These are phyloP conservation scores for Alternaria tenuissima DNA, from an alignment of 2,329 filamentous ascomycete species.

Conservation along the genomic window DNA sequence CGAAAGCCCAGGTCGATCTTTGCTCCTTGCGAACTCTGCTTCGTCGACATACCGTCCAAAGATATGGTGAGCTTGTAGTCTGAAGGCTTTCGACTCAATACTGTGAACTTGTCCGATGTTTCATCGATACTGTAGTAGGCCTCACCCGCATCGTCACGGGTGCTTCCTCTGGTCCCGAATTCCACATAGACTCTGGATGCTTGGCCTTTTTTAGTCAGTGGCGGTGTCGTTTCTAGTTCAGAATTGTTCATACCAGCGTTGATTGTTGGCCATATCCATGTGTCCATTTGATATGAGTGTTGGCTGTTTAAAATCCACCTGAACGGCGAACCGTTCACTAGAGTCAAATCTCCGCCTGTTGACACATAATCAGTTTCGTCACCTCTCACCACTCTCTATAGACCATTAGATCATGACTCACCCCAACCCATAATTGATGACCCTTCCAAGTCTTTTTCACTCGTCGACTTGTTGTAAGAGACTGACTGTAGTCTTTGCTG, in stretches of 20 bases:
- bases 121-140: slow-evolving; percentile 45
- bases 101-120: slow-evolving; percentile 41
- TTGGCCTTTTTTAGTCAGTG: slow-evolving; percentile 24
- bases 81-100: slow-evolving; percentile 42
- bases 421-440: slow-evolving; percentile 38
- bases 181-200: slow-evolving; percentile 44
- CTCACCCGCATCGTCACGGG: slow-evolving; percentile 46
- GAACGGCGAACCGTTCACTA: slow-evolving; percentile 54
- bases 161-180: slow-evolving; percentile 39
- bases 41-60: slow-evolving; percentile 39
- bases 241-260: slow-evolving; percentile 28
- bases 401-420: slow-evolving; percentile 11
- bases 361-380: neutral
- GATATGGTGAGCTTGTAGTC: slow-evolving; percentile 45
- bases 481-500: slow-evolving; percentile 9
- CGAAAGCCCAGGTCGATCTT: slow-evolving; percentile 47
- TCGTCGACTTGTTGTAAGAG: neutral
- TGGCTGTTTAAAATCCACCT: slow-evolving; percentile 44
- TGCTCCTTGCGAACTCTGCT: slow-evolving; percentile 44
- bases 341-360: slow-evolving; percentile 47
- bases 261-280: slow-evolving; percentile 49
- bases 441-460: slow-evolving; percentile 3
- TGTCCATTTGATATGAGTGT: slow-evolving; percentile 51
- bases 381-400: neutral
- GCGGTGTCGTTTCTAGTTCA: neutral